Conservation (phyloP, 768 basidiomycete genomes). For the Boletus vermiculosoides region DNA sequence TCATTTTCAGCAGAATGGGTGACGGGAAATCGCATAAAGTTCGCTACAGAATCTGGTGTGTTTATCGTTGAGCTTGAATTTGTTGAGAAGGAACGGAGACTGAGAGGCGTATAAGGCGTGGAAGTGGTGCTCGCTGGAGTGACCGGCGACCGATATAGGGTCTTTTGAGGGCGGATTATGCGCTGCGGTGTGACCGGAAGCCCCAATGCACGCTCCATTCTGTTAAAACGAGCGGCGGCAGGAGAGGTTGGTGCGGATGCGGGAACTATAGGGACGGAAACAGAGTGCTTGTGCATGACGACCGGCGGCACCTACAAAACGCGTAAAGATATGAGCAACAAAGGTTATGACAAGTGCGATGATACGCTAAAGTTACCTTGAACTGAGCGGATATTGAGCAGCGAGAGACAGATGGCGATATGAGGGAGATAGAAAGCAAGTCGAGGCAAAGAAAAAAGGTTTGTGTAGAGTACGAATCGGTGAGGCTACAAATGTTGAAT, state of each 20-base stretch:
- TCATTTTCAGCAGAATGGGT: constrained; percentile 46
- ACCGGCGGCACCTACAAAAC: constrained; percentile 14
- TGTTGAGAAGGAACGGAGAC: constrained; percentile 59
- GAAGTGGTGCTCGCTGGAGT: constrained; percentile 53
- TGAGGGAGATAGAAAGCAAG: constrained; percentile 27
- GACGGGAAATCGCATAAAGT: constrained; percentile 43
- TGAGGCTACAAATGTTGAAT: constrained; percentile 1
- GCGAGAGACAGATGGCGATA: constrained; percentile 20
- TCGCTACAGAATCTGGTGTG: constrained; percentile 49
- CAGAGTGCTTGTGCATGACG: constrained; percentile 32
- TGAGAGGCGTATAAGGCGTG: constrained; percentile 68
- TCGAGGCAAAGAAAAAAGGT: constrained; percentile 14
- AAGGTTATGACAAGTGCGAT: background rate
- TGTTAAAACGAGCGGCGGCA: constrained; percentile 37
- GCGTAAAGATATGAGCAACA: constrained; percentile 10
- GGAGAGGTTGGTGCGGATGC: constrained; percentile 48
- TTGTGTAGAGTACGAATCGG: constrained; percentile 18
- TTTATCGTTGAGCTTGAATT: constrained; percentile 52
- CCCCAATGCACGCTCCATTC: constrained; percentile 28
- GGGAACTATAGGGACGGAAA: constrained; percentile 33
- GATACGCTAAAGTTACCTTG: constrained; percentile 21
- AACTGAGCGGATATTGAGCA: constrained; percentile 13
- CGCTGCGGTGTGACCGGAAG: constrained; percentile 68
- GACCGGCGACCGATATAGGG: constrained; percentile 53
- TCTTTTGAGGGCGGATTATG: constrained; percentile 43